Evolutionary conservation across 352 stramenopile genomes (phyloP).

Genomic region (Globisporangium barbulae): DNA sequence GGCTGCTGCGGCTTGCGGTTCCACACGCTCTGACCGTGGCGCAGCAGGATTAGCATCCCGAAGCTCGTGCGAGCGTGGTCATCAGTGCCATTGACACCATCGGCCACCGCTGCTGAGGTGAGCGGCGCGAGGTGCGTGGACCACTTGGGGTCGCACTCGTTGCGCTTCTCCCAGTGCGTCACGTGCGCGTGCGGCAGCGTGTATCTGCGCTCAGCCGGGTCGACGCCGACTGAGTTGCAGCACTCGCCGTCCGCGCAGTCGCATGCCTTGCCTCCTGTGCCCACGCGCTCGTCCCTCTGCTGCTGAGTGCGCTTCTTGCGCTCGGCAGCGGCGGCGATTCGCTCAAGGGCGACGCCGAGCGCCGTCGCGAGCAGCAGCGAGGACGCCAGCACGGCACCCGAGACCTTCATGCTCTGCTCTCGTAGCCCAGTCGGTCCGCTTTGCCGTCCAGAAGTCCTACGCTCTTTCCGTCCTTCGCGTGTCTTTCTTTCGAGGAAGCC

Average conservation of each 20-base stretch:
- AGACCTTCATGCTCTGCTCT: slow-evolving; percentile 10
- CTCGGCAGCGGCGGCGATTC: neutral
- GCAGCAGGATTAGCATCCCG: slow-evolving; percentile 75
- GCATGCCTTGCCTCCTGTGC: slow-evolving; percentile 27
- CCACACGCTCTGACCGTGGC: slow-evolving; percentile 85
- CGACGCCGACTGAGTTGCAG: slow-evolving; percentile 56
- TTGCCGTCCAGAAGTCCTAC: neutral
- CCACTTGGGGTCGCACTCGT: slow-evolving; percentile 62
- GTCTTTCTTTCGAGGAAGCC: slow-evolving; percentile 5
- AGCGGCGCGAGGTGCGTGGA: slow-evolving; percentile 38
- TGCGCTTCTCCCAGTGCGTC: slow-evolving; percentile 61
- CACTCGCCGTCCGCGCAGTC: slow-evolving; percentile 69
- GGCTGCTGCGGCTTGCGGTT: slow-evolving; percentile 77
- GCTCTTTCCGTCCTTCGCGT: neutral
- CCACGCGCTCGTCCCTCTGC: neutral
- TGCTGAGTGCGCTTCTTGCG: neutral
- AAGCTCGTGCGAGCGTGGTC: slow-evolving; percentile 49
- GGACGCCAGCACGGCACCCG: slow-evolving; percentile 13
- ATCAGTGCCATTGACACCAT: slow-evolving; percentile 6
- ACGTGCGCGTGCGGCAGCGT: slow-evolving; percentile 72
- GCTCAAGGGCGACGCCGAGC: slow-evolving; percentile 5
- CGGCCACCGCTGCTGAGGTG: neutral
- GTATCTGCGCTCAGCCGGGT: slow-evolving; percentile 54
- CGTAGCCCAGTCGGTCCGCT: neutral
- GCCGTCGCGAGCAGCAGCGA: slow-evolving; percentile 8